Evolutionary conservation across 345 rosid species (phyloP), one percentile per base, ranked within the genome.

Genomic region (Brassica rapa): DNA sequence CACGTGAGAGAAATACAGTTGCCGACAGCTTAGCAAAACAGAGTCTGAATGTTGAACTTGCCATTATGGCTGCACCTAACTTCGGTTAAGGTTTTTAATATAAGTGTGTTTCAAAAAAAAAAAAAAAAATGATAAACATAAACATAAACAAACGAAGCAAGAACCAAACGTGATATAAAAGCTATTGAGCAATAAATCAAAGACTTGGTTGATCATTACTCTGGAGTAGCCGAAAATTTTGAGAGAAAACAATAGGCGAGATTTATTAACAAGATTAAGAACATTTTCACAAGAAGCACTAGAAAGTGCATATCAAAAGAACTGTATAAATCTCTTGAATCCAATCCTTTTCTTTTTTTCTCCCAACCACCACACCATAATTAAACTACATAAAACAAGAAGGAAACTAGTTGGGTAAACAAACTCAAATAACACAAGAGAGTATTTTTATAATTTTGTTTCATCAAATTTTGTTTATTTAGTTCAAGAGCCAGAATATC

Each of bases 311-410:
- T 68, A 80, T 80, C 82, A 4, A 46, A 46, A 14, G 15, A 61
- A 43, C 43, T 61, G 60, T 57, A 68, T 62, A 53, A 27, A 68
- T 62, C 12, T 61, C 71, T 68, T 73, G 35, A 68, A 68, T 21
- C 64, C 43, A 70, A 70, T 39, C 65, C 41, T 12, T 69, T 27
- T 4, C 3, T 27, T 27, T 53, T 65, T 8, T 9, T 19, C 62
- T 63, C 62, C 4, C 83, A 75, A 80, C 83, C 39, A 75, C 83
- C 77, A 75, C 69, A 80, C 80, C 80, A 80, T 66, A 80, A 65
- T 64, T 27, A 27, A 27, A 27, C 30, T 27, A 27, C 30, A 27
- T 27, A 27, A 27, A 27, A 27, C 30, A 27, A 3, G 30, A 27
- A 27, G 30, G 30, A 27, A 27, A 4, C 30, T 27, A 27, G 30